These are phyloP conservation scores for Ophiostoma tasmaniense DNA, from an alignment of 2,329 filamentous ascomycete genomes.

Conservation along the genomic window DNA sequence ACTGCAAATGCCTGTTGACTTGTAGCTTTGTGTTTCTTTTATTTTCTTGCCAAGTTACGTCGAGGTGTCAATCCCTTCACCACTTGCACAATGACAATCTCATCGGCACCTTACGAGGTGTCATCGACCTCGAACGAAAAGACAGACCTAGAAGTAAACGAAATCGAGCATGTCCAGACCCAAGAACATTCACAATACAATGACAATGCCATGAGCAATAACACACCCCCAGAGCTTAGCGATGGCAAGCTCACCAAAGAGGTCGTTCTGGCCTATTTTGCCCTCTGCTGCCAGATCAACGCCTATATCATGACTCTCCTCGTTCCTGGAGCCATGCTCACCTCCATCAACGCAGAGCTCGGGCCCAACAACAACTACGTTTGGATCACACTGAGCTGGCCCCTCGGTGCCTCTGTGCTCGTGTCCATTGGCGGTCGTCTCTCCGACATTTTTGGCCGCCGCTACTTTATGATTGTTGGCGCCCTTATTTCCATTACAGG, in stretches of 20 bases:
- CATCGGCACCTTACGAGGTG: constrained; percentile 42
- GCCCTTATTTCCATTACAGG: constrained; percentile 13
- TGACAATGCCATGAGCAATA: background rate
- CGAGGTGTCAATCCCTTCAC: background rate
- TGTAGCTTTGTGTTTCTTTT: background rate
- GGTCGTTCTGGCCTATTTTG: constrained; percentile 15
- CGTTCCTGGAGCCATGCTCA: constrained; percentile 26
- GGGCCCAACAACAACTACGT: constrained; percentile 28
- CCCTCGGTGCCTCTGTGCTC: constrained; percentile 23
- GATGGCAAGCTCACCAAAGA: constrained; percentile 16
- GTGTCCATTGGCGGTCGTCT: constrained; percentile 20
- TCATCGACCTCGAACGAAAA: constrained; percentile 26
- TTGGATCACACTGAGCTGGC: constrained; percentile 30
- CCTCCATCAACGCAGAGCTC: constrained; percentile 29
- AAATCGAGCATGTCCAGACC: background rate
- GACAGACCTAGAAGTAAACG: constrained; percentile 4
- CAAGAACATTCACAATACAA: background rate
- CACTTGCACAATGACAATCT: constrained; percentile 27
- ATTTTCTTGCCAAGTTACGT: background rate
- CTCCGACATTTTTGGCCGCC: constrained; percentile 17
- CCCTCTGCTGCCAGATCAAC: constrained; percentile 20
- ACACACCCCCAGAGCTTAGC: background rate
- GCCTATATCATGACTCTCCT: constrained; percentile 24
- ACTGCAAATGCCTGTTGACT: background rate
- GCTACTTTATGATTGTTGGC: constrained; percentile 16